A percentile compares a stretch with the other conserved stretches of the same genome.
phyloP scores from a whole-genome alignment of 495 filamentous ascomycete genomes.

The Penicillium lagena region DNA sequence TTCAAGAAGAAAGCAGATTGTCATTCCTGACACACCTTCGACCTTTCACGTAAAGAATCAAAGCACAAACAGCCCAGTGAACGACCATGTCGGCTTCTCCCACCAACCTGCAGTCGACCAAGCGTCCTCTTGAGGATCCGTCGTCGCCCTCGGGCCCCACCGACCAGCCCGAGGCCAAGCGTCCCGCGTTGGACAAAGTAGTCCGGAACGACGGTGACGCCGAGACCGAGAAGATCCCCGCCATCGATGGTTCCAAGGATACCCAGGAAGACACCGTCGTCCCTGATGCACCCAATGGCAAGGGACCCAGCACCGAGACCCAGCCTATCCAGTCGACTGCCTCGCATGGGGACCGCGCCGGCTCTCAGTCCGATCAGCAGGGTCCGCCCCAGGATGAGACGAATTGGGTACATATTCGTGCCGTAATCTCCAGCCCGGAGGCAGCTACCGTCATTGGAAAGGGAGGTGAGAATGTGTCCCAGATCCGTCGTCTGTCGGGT shows the following conservation, averaged over 20 bases:
- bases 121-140: constrained; percentile 93
- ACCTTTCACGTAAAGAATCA: constrained; percentile 35
- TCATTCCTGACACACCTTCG: constrained; percentile 35
- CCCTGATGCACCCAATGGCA: constrained; percentile 61
- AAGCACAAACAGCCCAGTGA: constrained; percentile 20
- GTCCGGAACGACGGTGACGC: constrained; percentile 51
- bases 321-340: constrained; percentile 64
- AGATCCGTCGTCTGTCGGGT: constrained; percentile 83
- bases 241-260: constrained; percentile 38
- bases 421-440: constrained; percentile 93
- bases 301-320: constrained; percentile 36
- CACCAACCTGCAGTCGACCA: constrained; percentile 60
- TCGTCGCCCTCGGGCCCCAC: constrained; percentile 86
- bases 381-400: constrained; percentile 71
- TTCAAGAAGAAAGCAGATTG: constrained; percentile 30
- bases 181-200: constrained; percentile 90
- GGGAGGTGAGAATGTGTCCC: constrained; percentile 95
- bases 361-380: constrained; percentile 44
- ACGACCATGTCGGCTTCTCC: constrained; percentile 58
- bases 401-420: constrained; percentile 91
- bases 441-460: constrained; percentile 98
- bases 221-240: constrained; percentile 31
- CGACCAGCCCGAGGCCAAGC: constrained; percentile 95
- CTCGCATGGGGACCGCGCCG: constrained; percentile 46
- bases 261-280: constrained; percentile 61